Conservation (phyloP, 2,329 filamentous ascomycete species). For the Ophiostoma perfectum region DNA sequence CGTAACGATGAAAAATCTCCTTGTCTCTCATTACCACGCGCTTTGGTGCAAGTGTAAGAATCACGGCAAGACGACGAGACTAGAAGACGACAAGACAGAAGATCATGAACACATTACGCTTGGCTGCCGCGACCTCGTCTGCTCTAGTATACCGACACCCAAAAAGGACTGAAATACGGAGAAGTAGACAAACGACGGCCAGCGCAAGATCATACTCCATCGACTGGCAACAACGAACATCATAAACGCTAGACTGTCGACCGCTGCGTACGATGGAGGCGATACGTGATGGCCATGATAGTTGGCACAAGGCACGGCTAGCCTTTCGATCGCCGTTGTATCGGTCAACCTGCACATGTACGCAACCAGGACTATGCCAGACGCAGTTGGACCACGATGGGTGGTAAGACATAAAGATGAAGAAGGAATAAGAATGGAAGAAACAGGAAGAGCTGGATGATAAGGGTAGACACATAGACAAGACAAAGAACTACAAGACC, state of each 20-base stretch:
- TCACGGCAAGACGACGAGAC: no score
- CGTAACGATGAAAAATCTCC: neutral
- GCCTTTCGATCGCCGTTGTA: neutral
- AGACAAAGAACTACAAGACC: neutral
- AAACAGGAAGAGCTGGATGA: no score
- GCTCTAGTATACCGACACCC: neutral
- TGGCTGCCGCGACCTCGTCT: neutral
- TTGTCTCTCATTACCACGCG: neutral
- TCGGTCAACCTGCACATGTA: neutral
- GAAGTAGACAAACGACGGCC: neutral
- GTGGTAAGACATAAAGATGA: neutral
- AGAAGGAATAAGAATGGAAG: neutral
- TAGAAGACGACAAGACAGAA: neutral
- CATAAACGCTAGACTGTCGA: neutral
- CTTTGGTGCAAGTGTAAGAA: no score
- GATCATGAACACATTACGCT: no score
- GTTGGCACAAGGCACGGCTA: no score
- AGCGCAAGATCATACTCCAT: slow-evolving; percentile 3
- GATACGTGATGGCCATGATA: no score
- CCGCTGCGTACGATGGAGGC: no score
- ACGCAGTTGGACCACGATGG: neutral
- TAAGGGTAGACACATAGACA: no score
- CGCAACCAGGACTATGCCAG: neutral
- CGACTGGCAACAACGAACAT: neutral
- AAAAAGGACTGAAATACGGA: neutral